Percentiles rank a stretch among this genome's conserved stretches.
Evolutionary conservation across 2,329 filamentous ascomycete genomes (phyloP).

Genomic region (Epichloe elymi): DNA sequence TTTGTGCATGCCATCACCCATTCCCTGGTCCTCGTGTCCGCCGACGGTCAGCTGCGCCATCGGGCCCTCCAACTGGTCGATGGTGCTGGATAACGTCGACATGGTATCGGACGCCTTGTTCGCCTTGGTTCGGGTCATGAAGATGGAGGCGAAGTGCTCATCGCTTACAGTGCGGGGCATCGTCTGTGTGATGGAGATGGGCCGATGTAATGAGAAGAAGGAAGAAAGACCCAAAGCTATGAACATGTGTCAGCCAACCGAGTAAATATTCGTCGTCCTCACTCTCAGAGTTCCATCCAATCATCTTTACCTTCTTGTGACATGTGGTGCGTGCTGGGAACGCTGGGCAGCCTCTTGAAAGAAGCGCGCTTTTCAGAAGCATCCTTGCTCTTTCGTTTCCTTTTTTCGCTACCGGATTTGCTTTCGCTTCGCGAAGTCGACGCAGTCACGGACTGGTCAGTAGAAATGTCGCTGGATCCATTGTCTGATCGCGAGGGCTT

Average conservation of each 20-base stretch:
- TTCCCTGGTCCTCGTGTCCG: constrained; percentile 26
- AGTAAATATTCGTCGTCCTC: not conserved
- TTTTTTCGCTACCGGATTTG: constrained; percentile 35
- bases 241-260: not conserved
- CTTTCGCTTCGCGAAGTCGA: constrained; percentile 29
- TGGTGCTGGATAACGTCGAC: constrained; percentile 48
- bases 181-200: constrained; percentile 75
- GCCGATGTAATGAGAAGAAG: constrained; percentile 93
- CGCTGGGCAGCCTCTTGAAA: constrained; percentile 52
- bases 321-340: constrained; percentile 63
- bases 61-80: constrained; percentile 45
- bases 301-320: constrained; percentile 46
- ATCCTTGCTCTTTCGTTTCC: constrained; percentile 46
- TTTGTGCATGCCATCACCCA: constrained; percentile 34
- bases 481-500: constrained; percentile 50
- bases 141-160: constrained; percentile 75
- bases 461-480: constrained; percentile 36
- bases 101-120: constrained; percentile 49
- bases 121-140: constrained; percentile 42
- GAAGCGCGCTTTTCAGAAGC: constrained; percentile 29
- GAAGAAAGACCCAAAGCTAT: constrained; percentile 76
- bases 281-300: not conserved
- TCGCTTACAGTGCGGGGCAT: constrained; percentile 61
- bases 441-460: constrained; percentile 35
- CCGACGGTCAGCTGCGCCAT: constrained; percentile 39